Evolutionary conservation across 1,139 yeast species (phyloP).

Genomic region (Suhomyces bokatorum): DNA sequence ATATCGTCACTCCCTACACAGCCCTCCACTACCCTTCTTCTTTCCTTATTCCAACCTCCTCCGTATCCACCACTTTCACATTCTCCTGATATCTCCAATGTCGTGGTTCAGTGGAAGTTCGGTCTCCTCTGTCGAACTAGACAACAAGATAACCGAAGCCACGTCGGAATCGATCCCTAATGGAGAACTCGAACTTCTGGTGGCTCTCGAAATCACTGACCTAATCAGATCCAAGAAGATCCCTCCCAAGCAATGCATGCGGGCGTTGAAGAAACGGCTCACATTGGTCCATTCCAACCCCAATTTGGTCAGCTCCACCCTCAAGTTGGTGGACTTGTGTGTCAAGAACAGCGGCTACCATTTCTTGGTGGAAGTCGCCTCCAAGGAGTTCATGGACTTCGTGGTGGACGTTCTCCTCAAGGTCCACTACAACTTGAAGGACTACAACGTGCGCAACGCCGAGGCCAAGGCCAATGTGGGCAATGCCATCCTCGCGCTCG

Average conservation of each 20-base stretch:
- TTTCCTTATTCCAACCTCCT: not conserved
- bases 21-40: not conserved
- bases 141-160: conserved; percentile 69
- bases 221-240: conserved; percentile 79
- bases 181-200: conserved; percentile 82
- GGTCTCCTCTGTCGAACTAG: conserved; percentile 52
- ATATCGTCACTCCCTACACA: conserved; percentile 5
- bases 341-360: conserved; percentile 92
- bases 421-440: conserved; percentile 38
- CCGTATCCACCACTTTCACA: not conserved
- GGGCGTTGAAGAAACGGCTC: conserved; percentile 74
- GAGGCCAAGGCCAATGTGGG: conserved; percentile 59
- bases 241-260: conserved; percentile 83
- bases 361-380: conserved; percentile 74
- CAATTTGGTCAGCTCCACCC: conserved; percentile 69
- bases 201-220: conserved; percentile 87
- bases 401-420: conserved; percentile 48
- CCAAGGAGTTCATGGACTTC: conserved; percentile 85
- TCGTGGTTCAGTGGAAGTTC: conserved; percentile 63
- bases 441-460: conserved; percentile 30
- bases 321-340: conserved; percentile 80
- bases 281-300: conserved; percentile 65
- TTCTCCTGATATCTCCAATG: conserved; percentile 30
- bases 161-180: conserved; percentile 89
- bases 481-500: conserved; percentile 55